A percentile compares a stretch with the other conserved stretches of the same genome.
Conservation (phyloP, 805 yeast species). For the Hermanozyma aechmeae region DNA sequence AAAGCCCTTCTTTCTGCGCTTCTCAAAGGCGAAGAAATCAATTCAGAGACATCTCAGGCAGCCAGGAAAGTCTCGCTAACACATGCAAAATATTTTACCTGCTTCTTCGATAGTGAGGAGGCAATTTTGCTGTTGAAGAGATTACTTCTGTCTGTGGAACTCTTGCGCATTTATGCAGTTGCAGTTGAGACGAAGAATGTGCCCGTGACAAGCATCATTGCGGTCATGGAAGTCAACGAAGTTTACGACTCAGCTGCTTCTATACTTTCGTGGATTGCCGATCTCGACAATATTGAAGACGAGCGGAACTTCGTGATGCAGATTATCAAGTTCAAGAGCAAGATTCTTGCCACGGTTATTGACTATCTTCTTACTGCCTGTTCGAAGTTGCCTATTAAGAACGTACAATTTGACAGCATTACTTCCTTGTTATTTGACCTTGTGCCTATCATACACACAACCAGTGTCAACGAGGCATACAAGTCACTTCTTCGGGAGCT, state of each 20-base stretch:
- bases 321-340: conserved; percentile 22
- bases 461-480: conserved; percentile 15
- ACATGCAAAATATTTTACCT: no score
- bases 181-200: no score
- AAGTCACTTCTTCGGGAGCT: conserved; percentile 17
- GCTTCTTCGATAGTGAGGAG: no score
- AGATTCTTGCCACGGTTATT: conserved; percentile 18
- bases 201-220: conserved; percentile 13
- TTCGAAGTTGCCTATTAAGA: conserved; percentile 25
- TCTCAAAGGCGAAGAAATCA: no score
- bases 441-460: conserved; percentile 22
- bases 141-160: no score
- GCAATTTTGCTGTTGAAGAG: no score
- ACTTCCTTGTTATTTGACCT: conserved; percentile 19
- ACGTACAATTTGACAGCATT: conserved; percentile 18
- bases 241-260: conserved; percentile 19
- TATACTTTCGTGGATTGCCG: conserved; percentile 21
- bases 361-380: conserved; percentile 17
- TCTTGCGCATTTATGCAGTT: no score
- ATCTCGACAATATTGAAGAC: conserved; percentile 20
- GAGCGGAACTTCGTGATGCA: conserved; percentile 27
- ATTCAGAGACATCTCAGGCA: no score
- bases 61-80: no score
- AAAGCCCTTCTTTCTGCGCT: no score
- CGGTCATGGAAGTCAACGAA: conserved; percentile 16